Conservation (phyloP, 2,329 filamentous ascomycete species). For the Alternaria hordeiaustralica region DNA sequence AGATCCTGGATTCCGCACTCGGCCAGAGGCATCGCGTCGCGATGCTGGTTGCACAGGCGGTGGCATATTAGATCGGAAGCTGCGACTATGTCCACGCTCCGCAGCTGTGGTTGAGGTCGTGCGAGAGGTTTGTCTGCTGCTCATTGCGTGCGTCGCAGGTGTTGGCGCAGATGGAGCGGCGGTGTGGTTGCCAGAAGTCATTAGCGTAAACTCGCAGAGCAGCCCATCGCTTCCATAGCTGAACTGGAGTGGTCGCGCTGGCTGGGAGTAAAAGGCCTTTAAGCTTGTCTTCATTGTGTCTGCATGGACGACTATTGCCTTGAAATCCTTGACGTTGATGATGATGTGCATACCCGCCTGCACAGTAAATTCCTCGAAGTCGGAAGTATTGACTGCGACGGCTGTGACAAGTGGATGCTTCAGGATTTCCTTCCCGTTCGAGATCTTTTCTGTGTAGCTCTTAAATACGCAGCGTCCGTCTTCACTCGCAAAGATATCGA, state of each 20-base stretch:
- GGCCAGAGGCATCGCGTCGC: slow-evolving; percentile 34
- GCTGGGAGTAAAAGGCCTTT: slow-evolving; percentile 72
- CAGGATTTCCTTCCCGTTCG: slow-evolving; percentile 73
- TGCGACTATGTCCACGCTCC: slow-evolving; percentile 29
- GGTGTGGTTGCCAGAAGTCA: slow-evolving; percentile 74
- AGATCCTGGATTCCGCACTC: slow-evolving; percentile 38
- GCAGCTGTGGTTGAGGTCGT: slow-evolving; percentile 28
- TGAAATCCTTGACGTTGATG: slow-evolving; percentile 83
- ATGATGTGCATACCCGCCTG: slow-evolving; percentile 79
- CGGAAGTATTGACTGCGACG: slow-evolving; percentile 75
- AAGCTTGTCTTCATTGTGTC: slow-evolving; percentile 71
- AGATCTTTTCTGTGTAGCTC: slow-evolving; percentile 80
- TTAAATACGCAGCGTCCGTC: slow-evolving; percentile 75
- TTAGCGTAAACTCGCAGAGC: slow-evolving; percentile 77
- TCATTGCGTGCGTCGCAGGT: slow-evolving; percentile 17
- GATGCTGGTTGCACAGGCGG: slow-evolving; percentile 48
- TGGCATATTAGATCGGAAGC: slow-evolving; percentile 50
- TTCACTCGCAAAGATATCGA: slow-evolving; percentile 74
- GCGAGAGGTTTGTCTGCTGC: slow-evolving; percentile 43
- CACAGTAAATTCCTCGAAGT: slow-evolving; percentile 77
- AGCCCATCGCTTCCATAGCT: slow-evolving; percentile 73
- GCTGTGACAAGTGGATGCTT: slow-evolving; percentile 83
- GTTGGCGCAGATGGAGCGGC: slow-evolving; percentile 39
- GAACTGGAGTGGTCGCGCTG: slow-evolving; percentile 74
- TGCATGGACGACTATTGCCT: slow-evolving; percentile 78